These are phyloP conservation scores for Lodderomyces margitis DNA, from an alignment of 1,139 yeast species.

Conservation along the genomic window DNA sequence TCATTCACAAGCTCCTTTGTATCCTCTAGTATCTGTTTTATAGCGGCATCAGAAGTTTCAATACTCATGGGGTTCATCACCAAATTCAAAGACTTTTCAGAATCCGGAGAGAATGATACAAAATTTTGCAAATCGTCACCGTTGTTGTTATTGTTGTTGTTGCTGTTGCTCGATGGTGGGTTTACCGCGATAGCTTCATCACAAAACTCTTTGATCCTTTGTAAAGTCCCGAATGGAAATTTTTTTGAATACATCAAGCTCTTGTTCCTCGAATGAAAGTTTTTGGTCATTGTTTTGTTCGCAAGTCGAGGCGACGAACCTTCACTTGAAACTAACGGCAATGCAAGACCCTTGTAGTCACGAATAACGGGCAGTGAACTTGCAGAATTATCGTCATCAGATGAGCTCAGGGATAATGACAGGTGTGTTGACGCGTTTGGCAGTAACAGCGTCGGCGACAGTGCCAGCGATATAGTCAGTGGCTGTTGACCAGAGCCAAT, in stretches of 20 bases:
- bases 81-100: constrained; percentile 61
- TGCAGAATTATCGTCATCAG: constrained; percentile 17
- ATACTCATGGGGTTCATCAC: constrained; percentile 33
- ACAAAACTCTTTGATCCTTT: constrained; percentile 62
- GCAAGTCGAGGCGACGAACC: constrained; percentile 23
- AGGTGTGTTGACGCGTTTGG: constrained; percentile 14
- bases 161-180: constrained; percentile 43
- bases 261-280: constrained; percentile 26
- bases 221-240: constrained; percentile 70
- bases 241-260: constrained; percentile 29
- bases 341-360: constrained; percentile 62
- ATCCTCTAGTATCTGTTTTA: constrained; percentile 62
- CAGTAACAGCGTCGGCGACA: constrained; percentile 12
- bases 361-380: constrained; percentile 14
- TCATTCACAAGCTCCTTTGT: constrained; percentile 60
- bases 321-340: constrained; percentile 31
- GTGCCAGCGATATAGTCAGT: constrained; percentile 1
- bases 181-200: constrained; percentile 75
- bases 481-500: constrained; percentile 4
- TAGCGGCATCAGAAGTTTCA: constrained; percentile 63
- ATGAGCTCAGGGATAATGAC: constrained; percentile 10
- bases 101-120: constrained; percentile 62
- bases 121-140: constrained; percentile 1
- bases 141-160: constrained; percentile 10
- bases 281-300: constrained; percentile 25